Base-by-base conservation (phyloP, 2,329 filamentous ascomycete species). In the Cladosporium sp. region DNA sequence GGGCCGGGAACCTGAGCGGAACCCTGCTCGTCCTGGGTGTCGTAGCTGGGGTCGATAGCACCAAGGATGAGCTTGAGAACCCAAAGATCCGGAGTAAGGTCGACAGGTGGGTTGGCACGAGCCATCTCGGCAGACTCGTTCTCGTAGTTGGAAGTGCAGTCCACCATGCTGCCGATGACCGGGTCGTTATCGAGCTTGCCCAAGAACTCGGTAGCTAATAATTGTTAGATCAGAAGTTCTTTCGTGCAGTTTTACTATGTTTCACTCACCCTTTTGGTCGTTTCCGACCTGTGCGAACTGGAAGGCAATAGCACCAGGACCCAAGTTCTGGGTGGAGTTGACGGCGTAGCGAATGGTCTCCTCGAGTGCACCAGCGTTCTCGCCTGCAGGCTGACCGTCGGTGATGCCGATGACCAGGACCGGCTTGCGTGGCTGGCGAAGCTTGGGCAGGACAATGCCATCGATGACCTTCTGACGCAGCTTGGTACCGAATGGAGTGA, bases 211-310 rank as follows among this genome's bases (percentile, higher is more conserved):
- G 85, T 84, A 2, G 88, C 60, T 63, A 14, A 5, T 16, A 13
- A 13, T 14, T 63, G 60, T 63, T 23, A 63, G 49, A n/a, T 18
- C 3, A 2, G 18, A 36, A n/a, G n/a, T n/a, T n/a, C n/a, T 46
- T 14, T 21, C 18, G 1, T 16, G 8, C 1, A 3, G n/a, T 13
- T 25, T 5, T 2, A 23, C 16, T 11, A 1, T 4, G 49, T 26
- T 49, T 46, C 10, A 28, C 49, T 43, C 30, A 63, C 60, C 88
- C 69, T 84, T 84, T 73, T 84, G 80, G 71, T 90, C 88, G 70
- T 89, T 89, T 67, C 88, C 88, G 58, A 90, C 88, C 71, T 90
- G 88, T 0, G 88, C 87, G 72, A 90, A 89, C 72, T 90, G 86
- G 79, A 89, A 89, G 0, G 85, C 83, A 66, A 89, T 76, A n/a